Base-by-base conservation (phyloP, 1,284 basidiomycete genomes). In the Moesziomyces parantarcticus region DNA sequence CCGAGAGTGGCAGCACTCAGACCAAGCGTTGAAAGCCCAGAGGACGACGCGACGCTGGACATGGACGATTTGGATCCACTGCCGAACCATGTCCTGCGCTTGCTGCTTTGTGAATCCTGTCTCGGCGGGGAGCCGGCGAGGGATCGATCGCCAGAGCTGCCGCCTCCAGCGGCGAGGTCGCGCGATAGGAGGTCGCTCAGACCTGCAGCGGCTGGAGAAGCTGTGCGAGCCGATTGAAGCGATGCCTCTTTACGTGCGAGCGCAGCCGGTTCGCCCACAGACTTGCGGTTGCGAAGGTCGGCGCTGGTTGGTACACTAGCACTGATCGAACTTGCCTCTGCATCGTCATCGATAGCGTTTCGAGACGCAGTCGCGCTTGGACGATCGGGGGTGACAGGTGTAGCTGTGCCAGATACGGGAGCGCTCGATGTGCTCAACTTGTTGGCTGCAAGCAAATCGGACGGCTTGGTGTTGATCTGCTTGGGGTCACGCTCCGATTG, bases 21-120 rank as follows among this genome's bases (percentile, higher is more conserved):
- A 10, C 63, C 63, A 32, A 72, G 59, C 8, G 59, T 42, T 2
- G 69, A 62, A 18, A 72, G 59, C 3, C 69, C 69, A 23, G 69
- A 63, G 3, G 69, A 52, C 13, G 63, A 62, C 45, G 40, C 16
- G 51, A 55, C 41, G 42, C 60, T 69, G 36, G 61, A 62, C 4
- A 36, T 44, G 21, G 65, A 69, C 36, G 58, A 58, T 34, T 58
- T 61, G 14, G 71, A 48, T 0, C 43, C 53, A 16, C 39, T 32
- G 3, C 71, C 71, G 32, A 77, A 75, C 72, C 71, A 77, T 5
- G 57, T 68, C 51, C 69, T 72, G 36, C 61, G 73, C 32, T 74
- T 74, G 58, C 34, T 52, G 43, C 46, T 42, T 34, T 58, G 58
- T 18, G 55, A 29, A 22, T 66, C 69, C 40, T 66, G 69, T 10